Evolutionary conservation across 192 early-diverging fungal genomes (phyloP).

Genomic region (Diversispora eburnea): DNA sequence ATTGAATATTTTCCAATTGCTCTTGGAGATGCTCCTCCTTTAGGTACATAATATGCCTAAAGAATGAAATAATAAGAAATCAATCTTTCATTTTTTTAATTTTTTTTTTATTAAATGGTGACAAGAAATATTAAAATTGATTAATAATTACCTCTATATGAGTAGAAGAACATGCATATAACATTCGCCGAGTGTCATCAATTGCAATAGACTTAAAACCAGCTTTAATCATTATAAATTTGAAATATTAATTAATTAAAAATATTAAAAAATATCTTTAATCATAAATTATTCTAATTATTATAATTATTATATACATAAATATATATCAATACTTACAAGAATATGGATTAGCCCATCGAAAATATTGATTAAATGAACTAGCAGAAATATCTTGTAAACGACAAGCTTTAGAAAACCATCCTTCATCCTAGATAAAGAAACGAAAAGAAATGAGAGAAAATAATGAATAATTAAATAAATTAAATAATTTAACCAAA

Average conservation of each 20-base stretch:
- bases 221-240: neutral
- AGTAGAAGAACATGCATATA: constrained; percentile 4
- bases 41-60: neutral
- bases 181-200: constrained; percentile 16
- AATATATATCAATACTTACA: neutral
- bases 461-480: neutral
- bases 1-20: constrained; percentile 1
- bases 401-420: constrained; percentile 12
- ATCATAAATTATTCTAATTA: neutral
- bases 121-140: no score
- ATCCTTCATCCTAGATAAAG: constrained; percentile 13
- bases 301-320: neutral
- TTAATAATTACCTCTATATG: constrained; percentile 14
- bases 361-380: neutral
- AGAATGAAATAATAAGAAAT: neutral
- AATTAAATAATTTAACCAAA: neutral
- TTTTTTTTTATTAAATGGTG: no score
- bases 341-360: neutral
- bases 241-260: neutral
- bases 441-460: neutral
- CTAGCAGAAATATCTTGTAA: neutral
- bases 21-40: neutral
- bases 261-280: no score
- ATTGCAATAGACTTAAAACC: neutral
- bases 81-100: no score